Evolutionary conservation across 352 stramenopile genomes (phyloP).

Genomic region (Lagenidium giganteum): DNA sequence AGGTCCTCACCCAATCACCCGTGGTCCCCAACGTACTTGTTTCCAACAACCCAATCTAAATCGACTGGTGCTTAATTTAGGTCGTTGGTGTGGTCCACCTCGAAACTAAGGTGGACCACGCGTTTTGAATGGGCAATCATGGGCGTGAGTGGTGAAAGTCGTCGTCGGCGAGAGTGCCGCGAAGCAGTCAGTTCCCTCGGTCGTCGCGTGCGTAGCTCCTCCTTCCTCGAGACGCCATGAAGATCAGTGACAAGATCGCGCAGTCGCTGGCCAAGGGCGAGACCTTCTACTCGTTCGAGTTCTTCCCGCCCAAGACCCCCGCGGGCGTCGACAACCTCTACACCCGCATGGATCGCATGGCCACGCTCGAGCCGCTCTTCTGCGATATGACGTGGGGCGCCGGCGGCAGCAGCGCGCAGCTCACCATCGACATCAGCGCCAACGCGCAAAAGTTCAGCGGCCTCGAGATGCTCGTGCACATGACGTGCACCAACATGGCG

Average conservation of each 20-base stretch:
- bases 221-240: slow-evolving; percentile 38
- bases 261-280: slow-evolving; percentile 47
- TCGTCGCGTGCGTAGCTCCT: too few species aligned
- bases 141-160: too few species aligned
- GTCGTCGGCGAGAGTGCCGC: too few species aligned
- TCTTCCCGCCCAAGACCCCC: slow-evolving; percentile 97
- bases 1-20: too few species aligned
- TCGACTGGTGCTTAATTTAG: too few species aligned
- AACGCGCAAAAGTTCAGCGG: slow-evolving; percentile 91
- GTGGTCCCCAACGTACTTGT: not conserved
- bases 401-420: slow-evolving; percentile 93
- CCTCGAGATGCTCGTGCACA: slow-evolving; percentile 93
- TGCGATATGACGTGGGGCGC: slow-evolving; percentile 99
- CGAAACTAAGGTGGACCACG: slow-evolving; percentile 15
- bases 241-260: slow-evolving; percentile 85
- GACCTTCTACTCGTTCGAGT: slow-evolving; percentile 97
- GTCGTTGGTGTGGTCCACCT: too few species aligned
- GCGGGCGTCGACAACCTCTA: slow-evolving; percentile 97
- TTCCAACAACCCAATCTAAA: slow-evolving; percentile 15
- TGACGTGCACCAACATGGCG: slow-evolving; percentile 99
- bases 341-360: slow-evolving; percentile 96
- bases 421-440: slow-evolving; percentile 93
- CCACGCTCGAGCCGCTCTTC: slow-evolving; percentile 92
- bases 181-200: too few species aligned
- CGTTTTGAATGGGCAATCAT: slow-evolving; percentile 23